Evolutionary conservation across 73 alveolate species (phyloP).

Genomic region (Vitrella brassicaformis): DNA sequence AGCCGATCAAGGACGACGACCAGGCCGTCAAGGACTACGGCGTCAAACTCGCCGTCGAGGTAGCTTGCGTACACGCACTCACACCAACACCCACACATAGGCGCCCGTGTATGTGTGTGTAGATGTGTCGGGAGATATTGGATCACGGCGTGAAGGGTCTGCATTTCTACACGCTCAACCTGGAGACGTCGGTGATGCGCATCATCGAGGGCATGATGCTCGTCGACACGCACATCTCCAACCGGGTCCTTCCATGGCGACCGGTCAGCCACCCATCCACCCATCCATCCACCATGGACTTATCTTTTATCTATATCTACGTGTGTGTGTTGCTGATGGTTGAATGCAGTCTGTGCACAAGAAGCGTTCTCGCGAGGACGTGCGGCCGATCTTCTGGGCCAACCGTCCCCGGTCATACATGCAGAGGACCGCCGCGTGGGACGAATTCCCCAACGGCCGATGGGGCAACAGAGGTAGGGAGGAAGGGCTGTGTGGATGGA

Average conservation of each 20-base stretch:
- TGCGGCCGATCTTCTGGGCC: slow-evolving; percentile 65
- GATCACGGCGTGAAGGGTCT: no score
- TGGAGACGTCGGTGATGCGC: slow-evolving; percentile 42
- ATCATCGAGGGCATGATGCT: slow-evolving; percentile 38
- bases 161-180: slow-evolving; percentile 45
- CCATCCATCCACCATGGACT: no score
- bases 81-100: no score
- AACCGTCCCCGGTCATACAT: slow-evolving; percentile 58
- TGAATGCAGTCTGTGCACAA: neutral
- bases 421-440: slow-evolving; percentile 56
- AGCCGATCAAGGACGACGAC: slow-evolving; percentile 54
- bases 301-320: no score
- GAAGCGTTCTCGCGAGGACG: slow-evolving; percentile 14
- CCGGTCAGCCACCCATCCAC: no score
- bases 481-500: no score
- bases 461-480: slow-evolving; percentile 50
- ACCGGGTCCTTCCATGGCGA: slow-evolving; percentile 33
- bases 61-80: no score
- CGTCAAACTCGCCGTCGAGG: neutral
- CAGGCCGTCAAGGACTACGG: slow-evolving; percentile 46
- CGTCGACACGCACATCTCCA: slow-evolving; percentile 3
- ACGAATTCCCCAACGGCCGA: slow-evolving; percentile 65
- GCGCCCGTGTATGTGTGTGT: no score
- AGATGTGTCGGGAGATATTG: no score
- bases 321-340: neutral